phyloP scores from a whole-genome alignment of 208 protist species.

The Strigomonas galati region DNA sequence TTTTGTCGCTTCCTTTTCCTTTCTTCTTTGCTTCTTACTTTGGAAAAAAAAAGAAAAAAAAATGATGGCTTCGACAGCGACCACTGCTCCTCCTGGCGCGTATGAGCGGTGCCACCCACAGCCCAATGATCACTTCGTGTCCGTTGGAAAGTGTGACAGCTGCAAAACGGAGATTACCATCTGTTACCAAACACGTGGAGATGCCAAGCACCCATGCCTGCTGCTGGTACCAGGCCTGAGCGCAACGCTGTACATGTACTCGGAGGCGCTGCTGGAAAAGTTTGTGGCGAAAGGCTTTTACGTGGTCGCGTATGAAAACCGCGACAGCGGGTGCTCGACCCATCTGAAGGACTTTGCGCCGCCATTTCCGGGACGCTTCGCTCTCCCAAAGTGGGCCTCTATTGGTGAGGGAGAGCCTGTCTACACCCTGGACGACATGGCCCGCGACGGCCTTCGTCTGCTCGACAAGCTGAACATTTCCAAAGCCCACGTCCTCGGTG shows the following conservation, averaged over 20 bases:
- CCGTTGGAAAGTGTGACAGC: conserved; percentile 41
- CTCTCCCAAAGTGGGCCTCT: conserved; percentile 45
- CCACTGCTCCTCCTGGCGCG: background rate
- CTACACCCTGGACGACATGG: conserved; percentile 76
- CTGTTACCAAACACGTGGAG: conserved; percentile 60
- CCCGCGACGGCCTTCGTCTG: conserved; percentile 46
- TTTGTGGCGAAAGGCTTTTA: conserved; percentile 43
- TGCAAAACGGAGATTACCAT: conserved; percentile 44
- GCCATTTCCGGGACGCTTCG: conserved; percentile 31
- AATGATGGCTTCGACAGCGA: background rate
- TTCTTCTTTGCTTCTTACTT: background rate
- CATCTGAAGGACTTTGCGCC: conserved; percentile 37
- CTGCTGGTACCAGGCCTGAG: conserved; percentile 57
- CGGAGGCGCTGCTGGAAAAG: conserved; percentile 25
- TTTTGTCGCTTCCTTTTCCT: background rate
- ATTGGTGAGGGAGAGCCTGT: conserved; percentile 35
- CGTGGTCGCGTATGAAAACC: conserved; percentile 74
- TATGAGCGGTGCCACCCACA: conserved; percentile 17
- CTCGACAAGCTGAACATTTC: conserved; percentile 45
- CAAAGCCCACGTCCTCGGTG: conserved; percentile 51
- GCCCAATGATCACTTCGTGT: conserved; percentile 45
- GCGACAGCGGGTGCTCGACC: conserved; percentile 65
- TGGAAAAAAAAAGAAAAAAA: background rate
- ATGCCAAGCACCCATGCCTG: conserved; percentile 44
- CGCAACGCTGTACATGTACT: conserved; percentile 16